Conservation (phyloP, 2,329 filamentous ascomycete species). For the Paecilomyces niveus region DNA sequence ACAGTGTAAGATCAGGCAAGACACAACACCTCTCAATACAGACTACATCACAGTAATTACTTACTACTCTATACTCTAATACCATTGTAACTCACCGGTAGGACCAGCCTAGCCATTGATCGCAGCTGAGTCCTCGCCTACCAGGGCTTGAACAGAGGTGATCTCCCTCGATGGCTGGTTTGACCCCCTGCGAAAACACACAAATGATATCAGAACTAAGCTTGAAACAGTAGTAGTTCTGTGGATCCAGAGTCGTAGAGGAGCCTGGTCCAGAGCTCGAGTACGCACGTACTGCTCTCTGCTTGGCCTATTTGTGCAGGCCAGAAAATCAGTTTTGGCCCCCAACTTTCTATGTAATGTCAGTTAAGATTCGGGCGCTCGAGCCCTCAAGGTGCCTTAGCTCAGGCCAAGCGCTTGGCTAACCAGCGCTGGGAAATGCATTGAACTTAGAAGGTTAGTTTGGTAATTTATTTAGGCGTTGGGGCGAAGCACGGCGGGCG, state of each 20-base stretch:
- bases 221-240: not conserved
- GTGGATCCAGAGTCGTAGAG: not conserved
- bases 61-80: not conserved
- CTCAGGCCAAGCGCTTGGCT: no score
- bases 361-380: not conserved
- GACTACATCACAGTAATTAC: not conserved
- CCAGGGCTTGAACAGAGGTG: not conserved
- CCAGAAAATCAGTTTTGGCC: not conserved
- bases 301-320: not conserved
- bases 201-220: not conserved
- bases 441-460: not conserved
- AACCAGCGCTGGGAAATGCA: no score
- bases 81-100: not conserved
- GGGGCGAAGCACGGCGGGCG: not conserved
- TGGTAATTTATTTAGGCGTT: not conserved
- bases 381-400: not conserved
- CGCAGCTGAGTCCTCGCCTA: not conserved
- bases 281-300: not conserved
- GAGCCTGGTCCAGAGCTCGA: not conserved
- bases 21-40: not conserved
- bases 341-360: not conserved
- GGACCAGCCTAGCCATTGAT: not conserved
- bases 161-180: not conserved
- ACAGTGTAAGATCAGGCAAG: not conserved
- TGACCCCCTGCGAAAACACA: not conserved